Base-by-base conservation (phyloP, 805 yeast genomes). In the Saturnispora ahearnii region DNA sequence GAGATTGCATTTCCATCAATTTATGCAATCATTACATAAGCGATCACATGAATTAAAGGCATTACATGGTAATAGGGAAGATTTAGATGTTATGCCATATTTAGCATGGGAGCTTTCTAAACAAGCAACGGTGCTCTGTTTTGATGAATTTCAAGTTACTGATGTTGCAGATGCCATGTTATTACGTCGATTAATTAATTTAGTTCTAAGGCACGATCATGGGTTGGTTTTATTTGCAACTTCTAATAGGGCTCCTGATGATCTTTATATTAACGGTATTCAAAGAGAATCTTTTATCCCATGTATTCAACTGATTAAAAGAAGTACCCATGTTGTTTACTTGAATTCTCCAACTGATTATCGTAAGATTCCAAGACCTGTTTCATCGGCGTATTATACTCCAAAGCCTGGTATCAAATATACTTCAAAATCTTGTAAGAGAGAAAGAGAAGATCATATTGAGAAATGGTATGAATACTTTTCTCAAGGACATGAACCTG, bases 121-220 rank as follows among this genome's bases (percentile, higher is more conserved):
- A 54, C 72, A 75, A 45, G 75, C 93, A 4, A 83, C 91, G 1
- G 80, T 93, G 1, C 66, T 93, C 52, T 93, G 99, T 65, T 87
- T 93, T 63, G 99, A 93, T 68, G 99, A 93, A 68, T 91, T 93
- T 62, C 98, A 93, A 67, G 99, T 93, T 41, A 88, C 96, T 0
- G 99, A 93, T 65, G 97, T 93, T 30, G 99, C 98, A 0, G 99
- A 93, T 66, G 99, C 99, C 2, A 93, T 93, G 98, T 73, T 93
- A 32, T 72, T 93, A 41, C 78, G 99, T 55, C 73, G 96, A 46
- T 69, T 90, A 37, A 61, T 87, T 38, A 77, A 79, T 59, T 66
- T 79, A 36, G 72, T 87, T n/a, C 67, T 90, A 50, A 77, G 84
- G 43, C 78, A 82, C 0, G 78, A 82, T 47, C 84, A 84, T 60